Conservation (phyloP, 441 rosid species). For the Jatropha podagrica region DNA sequence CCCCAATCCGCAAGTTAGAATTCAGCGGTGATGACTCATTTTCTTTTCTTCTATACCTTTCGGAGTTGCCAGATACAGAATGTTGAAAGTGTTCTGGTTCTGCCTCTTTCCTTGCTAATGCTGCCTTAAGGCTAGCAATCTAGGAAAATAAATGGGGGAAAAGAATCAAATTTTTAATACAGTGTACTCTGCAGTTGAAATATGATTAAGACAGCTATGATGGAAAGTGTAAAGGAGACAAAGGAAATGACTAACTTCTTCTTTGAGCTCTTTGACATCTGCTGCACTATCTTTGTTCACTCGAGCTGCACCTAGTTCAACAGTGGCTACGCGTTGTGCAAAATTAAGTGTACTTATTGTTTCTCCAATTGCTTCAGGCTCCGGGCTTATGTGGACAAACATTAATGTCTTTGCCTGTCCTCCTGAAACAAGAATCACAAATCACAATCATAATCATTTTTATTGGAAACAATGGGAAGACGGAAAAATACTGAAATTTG, state of each 20-base stretch:
- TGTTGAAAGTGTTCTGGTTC: conserved; percentile 47
- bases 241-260: conserved; percentile 48
- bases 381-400: conserved; percentile 94
- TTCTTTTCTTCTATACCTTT: conserved; percentile 52
- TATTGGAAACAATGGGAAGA: conserved; percentile 5
- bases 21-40: conserved; percentile 42
- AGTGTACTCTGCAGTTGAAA: neutral
- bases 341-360: conserved; percentile 87
- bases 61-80: conserved; percentile 47
- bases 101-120: conserved; percentile 69
- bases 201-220: neutral
- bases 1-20: conserved; percentile 38
- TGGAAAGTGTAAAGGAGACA: neutral
- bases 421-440: conserved; percentile 43
- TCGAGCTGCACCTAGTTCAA: conserved; percentile 85
- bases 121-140: conserved; percentile 87
- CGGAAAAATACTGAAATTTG: neutral
- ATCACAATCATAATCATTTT: conserved; percentile 15
- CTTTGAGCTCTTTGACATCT: conserved; percentile 82
- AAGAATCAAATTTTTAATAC: conserved; percentile 13
- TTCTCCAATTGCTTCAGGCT: conserved; percentile 72
- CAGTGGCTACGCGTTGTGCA: conserved; percentile 90
- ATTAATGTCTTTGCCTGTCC: conserved; percentile 93
- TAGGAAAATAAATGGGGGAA: conserved; percentile 20
- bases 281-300: conserved; percentile 72